phyloP scores from a whole-genome alignment of 495 filamentous ascomycete species.

The Lophiotrema nucula region DNA sequence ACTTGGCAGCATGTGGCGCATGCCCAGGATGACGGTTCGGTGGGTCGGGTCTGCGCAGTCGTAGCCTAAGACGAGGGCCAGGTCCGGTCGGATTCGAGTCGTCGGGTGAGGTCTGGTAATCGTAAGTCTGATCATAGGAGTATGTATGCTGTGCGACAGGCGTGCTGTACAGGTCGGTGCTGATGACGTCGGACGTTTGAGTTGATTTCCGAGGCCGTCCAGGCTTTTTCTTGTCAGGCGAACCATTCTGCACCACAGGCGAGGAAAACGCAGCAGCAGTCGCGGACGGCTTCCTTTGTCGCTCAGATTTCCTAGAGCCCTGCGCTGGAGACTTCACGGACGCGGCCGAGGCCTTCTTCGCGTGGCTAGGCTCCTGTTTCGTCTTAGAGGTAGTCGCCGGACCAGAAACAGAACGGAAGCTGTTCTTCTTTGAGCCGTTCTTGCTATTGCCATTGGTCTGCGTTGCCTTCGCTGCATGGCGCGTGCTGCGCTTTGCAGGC shows the following conservation, averaged over 20 bases:
- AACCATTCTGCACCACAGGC: background rate
- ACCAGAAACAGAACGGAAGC: slow-evolving; percentile 9
- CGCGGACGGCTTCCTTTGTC: slow-evolving; percentile 20
- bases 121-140: background rate
- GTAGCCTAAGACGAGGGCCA: slow-evolving; percentile 25
- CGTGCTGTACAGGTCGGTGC: slow-evolving; percentile 4
- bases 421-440: slow-evolving; percentile 9
- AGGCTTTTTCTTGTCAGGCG: slow-evolving; percentile 1
- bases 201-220: slow-evolving; percentile 16
- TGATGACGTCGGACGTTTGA: slow-evolving; percentile 8
- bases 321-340: slow-evolving; percentile 9
- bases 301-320: slow-evolving; percentile 27
- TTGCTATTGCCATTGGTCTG: slow-evolving; percentile 20
- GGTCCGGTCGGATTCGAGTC: slow-evolving; percentile 6
- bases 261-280: background rate
- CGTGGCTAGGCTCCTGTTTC: background rate
- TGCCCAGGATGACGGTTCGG: slow-evolving; percentile 50
- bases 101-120: background rate
- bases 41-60: slow-evolving; percentile 17
- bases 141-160: background rate
- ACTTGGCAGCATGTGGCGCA: slow-evolving; percentile 46
- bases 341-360: slow-evolving; percentile 17
- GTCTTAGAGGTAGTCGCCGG: slow-evolving; percentile 8
- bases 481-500: slow-evolving; percentile 61
- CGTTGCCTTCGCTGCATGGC: slow-evolving; percentile 33